Evolutionary conservation across 768 basidiomycete species (phyloP).

Genomic region (Rhodotorula diobovata): DNA sequence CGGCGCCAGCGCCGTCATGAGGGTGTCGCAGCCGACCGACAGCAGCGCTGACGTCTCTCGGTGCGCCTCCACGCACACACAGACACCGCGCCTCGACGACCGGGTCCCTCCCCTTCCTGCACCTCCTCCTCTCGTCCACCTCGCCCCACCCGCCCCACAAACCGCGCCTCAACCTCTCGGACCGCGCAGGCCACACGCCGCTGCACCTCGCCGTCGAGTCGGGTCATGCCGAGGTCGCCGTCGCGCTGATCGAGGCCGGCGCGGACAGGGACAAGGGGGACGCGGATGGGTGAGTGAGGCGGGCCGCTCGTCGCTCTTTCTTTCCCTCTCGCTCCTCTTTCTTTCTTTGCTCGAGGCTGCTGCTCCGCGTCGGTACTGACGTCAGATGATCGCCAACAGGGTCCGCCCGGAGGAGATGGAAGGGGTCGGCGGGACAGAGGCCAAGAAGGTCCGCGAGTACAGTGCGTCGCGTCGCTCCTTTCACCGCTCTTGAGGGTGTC

Average conservation of each 20-base stretch:
- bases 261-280: conserved; percentile 84
- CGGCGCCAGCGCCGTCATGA: no score
- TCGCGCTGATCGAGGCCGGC: conserved; percentile 86
- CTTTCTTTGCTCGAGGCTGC: not conserved
- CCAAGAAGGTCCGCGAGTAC: conserved; percentile 70
- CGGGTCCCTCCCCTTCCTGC: conserved; percentile 83
- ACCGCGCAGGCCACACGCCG: conserved; percentile 76
- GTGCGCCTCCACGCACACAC: not conserved
- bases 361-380: no score
- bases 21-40: no score
- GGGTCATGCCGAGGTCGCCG: conserved; percentile 84
- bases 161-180: conserved; percentile 44
- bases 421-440: conserved; percentile 86
- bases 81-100: conserved; percentile 96
- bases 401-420: conserved; percentile 68
- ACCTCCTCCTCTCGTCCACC: conserved; percentile 70
- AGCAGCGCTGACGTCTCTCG: no score
- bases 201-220: conserved; percentile 96
- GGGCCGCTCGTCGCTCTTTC: not conserved
- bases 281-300: conserved; percentile 61
- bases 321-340: not conserved
- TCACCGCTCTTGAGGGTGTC: not conserved
- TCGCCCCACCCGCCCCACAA: conserved; percentile 53
- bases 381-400: not conserved
- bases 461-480: conserved; percentile 10